These are phyloP conservation scores for Colletotrichum brevisporum DNA, from an alignment of 2,329 filamentous ascomycete genomes.

Conservation along the genomic window DNA sequence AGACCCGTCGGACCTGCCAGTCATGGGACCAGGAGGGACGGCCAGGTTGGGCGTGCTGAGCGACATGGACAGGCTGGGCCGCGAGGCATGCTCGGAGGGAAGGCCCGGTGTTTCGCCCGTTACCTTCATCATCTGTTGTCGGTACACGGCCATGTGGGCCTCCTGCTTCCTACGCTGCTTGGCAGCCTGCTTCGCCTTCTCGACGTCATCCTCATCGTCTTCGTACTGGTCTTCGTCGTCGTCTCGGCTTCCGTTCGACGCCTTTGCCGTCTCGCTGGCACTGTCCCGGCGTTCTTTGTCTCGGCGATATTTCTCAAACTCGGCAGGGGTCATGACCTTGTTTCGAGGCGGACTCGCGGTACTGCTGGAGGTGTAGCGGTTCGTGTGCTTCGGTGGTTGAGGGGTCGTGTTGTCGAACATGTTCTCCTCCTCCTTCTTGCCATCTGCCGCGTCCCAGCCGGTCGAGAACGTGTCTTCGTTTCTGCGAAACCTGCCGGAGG, in stretches of 20 bases:
- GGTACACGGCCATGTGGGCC: slow-evolving; percentile 89
- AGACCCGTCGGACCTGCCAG: slow-evolving; percentile 63
- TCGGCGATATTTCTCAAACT: slow-evolving; percentile 86
- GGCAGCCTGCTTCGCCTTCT: slow-evolving; percentile 79
- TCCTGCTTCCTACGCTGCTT: slow-evolving; percentile 90
- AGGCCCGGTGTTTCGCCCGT: slow-evolving; percentile 78
- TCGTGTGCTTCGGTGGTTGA: slow-evolving; percentile 43
- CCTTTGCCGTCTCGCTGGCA: slow-evolving; percentile 55
- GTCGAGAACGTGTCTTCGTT: slow-evolving; percentile 57
- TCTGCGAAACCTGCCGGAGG: slow-evolving; percentile 52
- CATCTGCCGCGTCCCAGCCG: slow-evolving; percentile 43
- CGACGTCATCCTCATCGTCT: slow-evolving; percentile 83
- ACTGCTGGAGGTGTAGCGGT: slow-evolving; percentile 47
- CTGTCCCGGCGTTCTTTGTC: slow-evolving; percentile 76
- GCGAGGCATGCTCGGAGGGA: slow-evolving; percentile 65
- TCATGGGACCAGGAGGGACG: slow-evolving; percentile 53
- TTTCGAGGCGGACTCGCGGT: slow-evolving; percentile 64
- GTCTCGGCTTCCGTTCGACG: slow-evolving; percentile 70
- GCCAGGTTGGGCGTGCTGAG: slow-evolving; percentile 71
- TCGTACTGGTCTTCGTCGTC: slow-evolving; percentile 77
- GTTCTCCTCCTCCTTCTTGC: slow-evolving; percentile 62
- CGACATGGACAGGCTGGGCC: slow-evolving; percentile 69
- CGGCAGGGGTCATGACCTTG: slow-evolving; percentile 91
- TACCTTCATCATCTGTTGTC: slow-evolving; percentile 97
- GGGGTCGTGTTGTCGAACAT: slow-evolving; percentile 66